Evolutionary conservation across 352 stramenopile species (phyloP).

Genomic region (Aphanomyces cochlioides): DNA sequence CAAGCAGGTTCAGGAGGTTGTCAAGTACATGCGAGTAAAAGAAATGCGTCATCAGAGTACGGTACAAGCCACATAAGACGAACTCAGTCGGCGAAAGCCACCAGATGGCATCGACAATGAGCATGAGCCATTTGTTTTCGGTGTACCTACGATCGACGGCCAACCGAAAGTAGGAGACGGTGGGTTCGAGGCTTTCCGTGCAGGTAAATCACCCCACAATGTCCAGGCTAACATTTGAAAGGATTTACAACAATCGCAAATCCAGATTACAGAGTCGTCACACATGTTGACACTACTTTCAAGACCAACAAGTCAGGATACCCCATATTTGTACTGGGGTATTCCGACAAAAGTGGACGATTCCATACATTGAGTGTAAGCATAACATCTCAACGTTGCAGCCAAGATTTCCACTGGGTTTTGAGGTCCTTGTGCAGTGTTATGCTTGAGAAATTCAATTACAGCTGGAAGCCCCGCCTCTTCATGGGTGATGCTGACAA

Average conservation of each 20-base stretch:
- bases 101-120: background rate
- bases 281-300: background rate
- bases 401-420: background rate
- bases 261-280: background rate
- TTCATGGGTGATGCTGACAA: constrained; percentile 3
- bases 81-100: background rate
- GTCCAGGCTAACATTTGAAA: background rate
- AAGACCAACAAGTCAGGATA: background rate
- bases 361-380: background rate
- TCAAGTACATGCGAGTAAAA: background rate
- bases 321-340: background rate
- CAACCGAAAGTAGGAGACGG: background rate
- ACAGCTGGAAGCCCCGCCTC: background rate
- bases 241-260: background rate
- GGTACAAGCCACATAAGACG: background rate
- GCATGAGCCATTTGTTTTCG: constrained; percentile 1
- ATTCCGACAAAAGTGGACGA: background rate
- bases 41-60: background rate
- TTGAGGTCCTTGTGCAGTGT: too few species aligned
- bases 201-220: background rate
- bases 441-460: background rate
- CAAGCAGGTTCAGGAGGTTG: background rate
- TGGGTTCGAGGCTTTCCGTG: background rate
- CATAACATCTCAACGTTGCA: background rate
- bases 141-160: background rate